phyloP scores from a whole-genome alignment of 2,329 filamentous ascomycete genomes.

The Calonectria pseudoreteaudii region DNA sequence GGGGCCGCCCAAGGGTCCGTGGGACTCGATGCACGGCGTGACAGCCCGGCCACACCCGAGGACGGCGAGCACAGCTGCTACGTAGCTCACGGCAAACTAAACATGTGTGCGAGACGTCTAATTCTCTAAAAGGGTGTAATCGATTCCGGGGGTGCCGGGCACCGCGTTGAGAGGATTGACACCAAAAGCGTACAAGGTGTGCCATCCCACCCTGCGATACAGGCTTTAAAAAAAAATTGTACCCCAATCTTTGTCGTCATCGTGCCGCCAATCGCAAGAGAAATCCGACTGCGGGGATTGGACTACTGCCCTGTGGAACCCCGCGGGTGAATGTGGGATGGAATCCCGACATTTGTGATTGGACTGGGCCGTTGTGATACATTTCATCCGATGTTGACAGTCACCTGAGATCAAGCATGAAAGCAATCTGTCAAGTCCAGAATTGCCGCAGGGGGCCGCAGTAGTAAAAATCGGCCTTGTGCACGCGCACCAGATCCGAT shows the following conservation, averaged over 20 bases:
- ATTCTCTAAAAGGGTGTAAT: background rate
- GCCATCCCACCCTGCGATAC: background rate
- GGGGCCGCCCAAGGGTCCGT: constrained; percentile 39
- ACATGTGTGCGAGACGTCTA: background rate
- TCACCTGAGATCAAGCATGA: constrained; percentile 20
- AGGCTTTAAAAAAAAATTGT: constrained; percentile 1
- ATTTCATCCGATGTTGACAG: constrained; percentile 11
- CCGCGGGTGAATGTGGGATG: constrained; percentile 10
- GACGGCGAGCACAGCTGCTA: constrained; percentile 1
- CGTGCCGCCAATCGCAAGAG: constrained; percentile 22
- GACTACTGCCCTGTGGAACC: constrained; percentile 13
- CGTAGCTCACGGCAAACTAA: background rate
- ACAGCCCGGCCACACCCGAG: constrained; percentile 42
- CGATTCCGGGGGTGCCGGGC: constrained; percentile 7
- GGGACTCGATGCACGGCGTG: constrained; percentile 34
- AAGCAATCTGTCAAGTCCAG: constrained; percentile 7
- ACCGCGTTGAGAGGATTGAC: background rate
- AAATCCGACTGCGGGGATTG: constrained; percentile 28
- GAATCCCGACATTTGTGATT: constrained; percentile 18
- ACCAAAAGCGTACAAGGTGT: background rate
- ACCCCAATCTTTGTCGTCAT: constrained; percentile 25
- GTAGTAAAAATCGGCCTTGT: background rate
- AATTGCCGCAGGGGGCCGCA: constrained; percentile 13
- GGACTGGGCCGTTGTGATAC: constrained; percentile 15
- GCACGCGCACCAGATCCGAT: constrained; percentile 18